Evolutionary conservation across 176 grass and related monocot species (phyloP), one percentile per base, ranked within the genome.

Genomic region (Bromus sterilis): DNA sequence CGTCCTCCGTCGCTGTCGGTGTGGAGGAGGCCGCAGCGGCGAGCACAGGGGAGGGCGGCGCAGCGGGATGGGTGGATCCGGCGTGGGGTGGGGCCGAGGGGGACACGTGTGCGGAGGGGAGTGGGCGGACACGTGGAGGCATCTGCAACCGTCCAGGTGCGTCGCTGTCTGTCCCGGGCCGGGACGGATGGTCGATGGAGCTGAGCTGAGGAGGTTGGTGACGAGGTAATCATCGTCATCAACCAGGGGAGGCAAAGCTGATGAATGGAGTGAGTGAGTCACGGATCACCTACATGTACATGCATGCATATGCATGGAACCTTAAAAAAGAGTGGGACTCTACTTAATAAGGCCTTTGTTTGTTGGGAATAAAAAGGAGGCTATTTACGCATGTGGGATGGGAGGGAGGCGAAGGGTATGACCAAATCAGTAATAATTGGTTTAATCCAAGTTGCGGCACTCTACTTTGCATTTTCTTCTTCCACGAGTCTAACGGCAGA

Each of bases 191-290:
- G 18, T 64, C 3, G 14, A 64, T 18, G 61, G 61, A 15, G 23
- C 23, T 15, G 13, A 36, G 71, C 14, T 33, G 25, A 40, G 13
- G 26, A 12, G 58, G 78, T 46, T 66, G 83, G 84, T 83, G 66
- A 83, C 76, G 79, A 75, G 51, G 33, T 76, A 87, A 87, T 87
- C 60, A 80, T 49, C 44, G 14, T 49, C 16, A 20, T 20, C 44
- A 7, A 5, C 43, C 46, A 3, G 46, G 6, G 14, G 2, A 48
- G 4, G 18, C 44, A 49, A 18, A 49, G 44, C 44, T 48, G 14
- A 48, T 46, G 4, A 1, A 0, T 16, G 14, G 44, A 48, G 15
- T 1, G 15, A 21, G 48, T 21, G 15, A 48, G 44, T 49, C 44
- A 49, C 44, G 44, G 44, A 49, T 49, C 44, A 49, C 1, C 46